Base-by-base conservation (phyloP, 768 basidiomycete genomes). In the Dentipellis fragilis region DNA sequence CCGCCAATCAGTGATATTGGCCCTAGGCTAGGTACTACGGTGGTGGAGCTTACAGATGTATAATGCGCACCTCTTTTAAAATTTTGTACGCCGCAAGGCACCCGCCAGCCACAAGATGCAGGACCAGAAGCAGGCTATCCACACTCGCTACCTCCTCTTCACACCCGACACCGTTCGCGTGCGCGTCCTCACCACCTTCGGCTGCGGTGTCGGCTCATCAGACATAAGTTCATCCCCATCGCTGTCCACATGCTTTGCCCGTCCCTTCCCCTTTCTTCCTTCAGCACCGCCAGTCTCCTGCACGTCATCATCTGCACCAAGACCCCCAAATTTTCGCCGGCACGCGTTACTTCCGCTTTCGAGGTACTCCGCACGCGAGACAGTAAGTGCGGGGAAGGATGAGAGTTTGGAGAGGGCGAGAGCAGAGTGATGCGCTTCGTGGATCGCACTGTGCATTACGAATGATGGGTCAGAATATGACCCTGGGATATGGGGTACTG, bases 361-460 rank as follows among this genome's bases (percentile, higher is more conserved):
- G 50, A 80, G 72, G 69, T 95, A 97, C 67, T 97, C 93, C 49
- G 80, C 81, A 46, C 87, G 74, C 4, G 90, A 90, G 58, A 92
- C 80, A 34, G 80, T 76, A 17, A 73, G 71, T 35, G 73, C 69
- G 0, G 72, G 52, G 61, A 87, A 85, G 40, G 73, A 72, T 22
- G 80, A 70, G 17, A 73, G 71, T 52, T 68, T 73, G 22, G 81
- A 79, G 61, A 89, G 83, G 14, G 76, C 71, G 53, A 79, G 65
- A 0, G 85, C 85, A 54, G 82, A 76, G 52, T 71, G 69, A 69
- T 87, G 86, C 2, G 80, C 78, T 71, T 85, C 84, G 54, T 77
- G 79, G 64, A 82, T 75, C 22, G 88, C 81, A 56, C 87, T 89
- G 63, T 19, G 45, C 16, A 19, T 10, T 49, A 55, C 49, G 49